Conservation (phyloP, 2,329 filamentous ascomycete species). For the Cladosporium sp. region DNA sequence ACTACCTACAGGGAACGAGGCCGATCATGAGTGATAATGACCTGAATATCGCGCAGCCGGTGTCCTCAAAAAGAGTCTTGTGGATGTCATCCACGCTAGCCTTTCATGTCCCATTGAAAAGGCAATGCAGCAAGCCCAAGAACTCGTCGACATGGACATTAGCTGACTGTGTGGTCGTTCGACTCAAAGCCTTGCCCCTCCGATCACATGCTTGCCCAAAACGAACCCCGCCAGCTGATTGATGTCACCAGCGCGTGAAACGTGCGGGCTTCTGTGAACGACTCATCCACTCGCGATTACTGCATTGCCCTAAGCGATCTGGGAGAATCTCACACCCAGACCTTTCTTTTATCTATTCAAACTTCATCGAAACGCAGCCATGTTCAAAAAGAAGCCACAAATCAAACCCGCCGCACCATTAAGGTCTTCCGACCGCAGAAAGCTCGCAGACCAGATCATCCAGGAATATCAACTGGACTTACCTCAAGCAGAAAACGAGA, state of each 20-base stretch:
- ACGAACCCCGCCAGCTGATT: neutral
- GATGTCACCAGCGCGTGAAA: neutral
- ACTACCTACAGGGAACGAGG: too few species aligned
- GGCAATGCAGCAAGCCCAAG: neutral
- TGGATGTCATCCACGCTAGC: neutral
- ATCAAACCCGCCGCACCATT: constrained; percentile 67
- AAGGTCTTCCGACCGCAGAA: constrained; percentile 66
- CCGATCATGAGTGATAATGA: neutral
- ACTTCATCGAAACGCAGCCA: constrained; percentile 17
- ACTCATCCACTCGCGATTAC: neutral
- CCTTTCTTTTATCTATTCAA: neutral
- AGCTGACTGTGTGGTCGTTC: neutral
- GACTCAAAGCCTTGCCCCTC: neutral
- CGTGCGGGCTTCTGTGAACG: neutral
- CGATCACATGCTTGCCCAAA: neutral
- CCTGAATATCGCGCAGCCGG: neutral
- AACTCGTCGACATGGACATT: neutral
- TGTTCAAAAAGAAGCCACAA: constrained; percentile 44
- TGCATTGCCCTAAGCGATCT: neutral
- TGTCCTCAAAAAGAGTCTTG: neutral
- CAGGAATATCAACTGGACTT: constrained; percentile 56
- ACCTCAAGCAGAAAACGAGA: constrained; percentile 32
- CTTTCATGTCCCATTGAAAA: neutral
- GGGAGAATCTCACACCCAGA: neutral
- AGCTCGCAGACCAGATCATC: constrained; percentile 67